Conservation (phyloP, 208 protist species). For the Angomonas ambiguus region DNA sequence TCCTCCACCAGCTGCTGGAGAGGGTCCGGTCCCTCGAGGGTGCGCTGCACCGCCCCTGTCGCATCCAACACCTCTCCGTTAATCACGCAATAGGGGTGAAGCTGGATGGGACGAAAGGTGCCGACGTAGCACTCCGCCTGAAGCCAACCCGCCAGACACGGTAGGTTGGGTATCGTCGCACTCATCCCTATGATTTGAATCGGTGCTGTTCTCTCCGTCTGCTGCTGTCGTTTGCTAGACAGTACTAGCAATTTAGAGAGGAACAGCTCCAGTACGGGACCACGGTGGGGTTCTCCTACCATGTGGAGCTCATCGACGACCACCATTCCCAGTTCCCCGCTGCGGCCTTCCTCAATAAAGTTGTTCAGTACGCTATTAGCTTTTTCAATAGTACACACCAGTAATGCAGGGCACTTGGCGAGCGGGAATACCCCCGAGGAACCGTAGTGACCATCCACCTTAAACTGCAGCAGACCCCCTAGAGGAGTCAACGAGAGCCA, state of each 20-base stretch:
- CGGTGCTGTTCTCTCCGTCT: conserved; percentile 7
- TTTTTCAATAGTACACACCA: conserved; percentile 94
- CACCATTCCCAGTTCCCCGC: conserved; percentile 64
- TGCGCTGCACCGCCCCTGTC: conserved; percentile 29
- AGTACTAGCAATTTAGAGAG: conserved; percentile 79
- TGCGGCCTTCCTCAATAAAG: conserved; percentile 60
- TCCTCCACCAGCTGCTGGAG: conserved; percentile 68
- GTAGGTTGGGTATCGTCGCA: conserved; percentile 90
- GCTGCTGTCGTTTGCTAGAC: conserved; percentile 8
- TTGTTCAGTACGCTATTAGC: conserved; percentile 88
- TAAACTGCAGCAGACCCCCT: conserved; percentile 55
- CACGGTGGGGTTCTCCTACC: conserved; percentile 82
- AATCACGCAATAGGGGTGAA: conserved; percentile 67
- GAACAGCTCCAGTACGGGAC: conserved; percentile 82
- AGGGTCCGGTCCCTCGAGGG: conserved; percentile 25
- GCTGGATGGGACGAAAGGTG: conserved; percentile 73
- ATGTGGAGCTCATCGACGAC: conserved; percentile 96
- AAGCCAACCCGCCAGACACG: conserved; percentile 75
- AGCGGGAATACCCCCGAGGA: conserved; percentile 63
- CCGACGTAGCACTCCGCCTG: conserved; percentile 62
- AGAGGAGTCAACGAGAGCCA: conserved; percentile 56
- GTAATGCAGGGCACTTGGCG: conserved; percentile 35
- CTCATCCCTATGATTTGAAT: conserved; percentile 92
- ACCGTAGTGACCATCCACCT: conserved; percentile 81
- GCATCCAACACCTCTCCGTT: conserved; percentile 51